phyloP scores from a whole-genome alignment of 1,139 yeast species.

The Yamadazyma blattariae region DNA sequence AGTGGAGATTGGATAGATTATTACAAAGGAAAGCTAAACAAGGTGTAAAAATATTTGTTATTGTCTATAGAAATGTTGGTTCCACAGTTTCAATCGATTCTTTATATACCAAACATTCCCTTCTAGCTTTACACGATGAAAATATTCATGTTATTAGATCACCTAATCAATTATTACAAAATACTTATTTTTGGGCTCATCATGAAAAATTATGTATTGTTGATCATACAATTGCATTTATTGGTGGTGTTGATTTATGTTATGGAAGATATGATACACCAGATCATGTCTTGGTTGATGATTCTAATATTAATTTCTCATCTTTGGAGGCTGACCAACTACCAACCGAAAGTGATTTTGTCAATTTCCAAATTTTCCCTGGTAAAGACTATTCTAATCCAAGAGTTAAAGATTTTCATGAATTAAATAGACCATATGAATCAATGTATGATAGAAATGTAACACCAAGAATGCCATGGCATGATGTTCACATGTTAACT shows the following conservation, averaged over 20 bases:
- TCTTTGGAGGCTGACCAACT: conserved; percentile 26
- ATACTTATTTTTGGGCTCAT: conserved; percentile 98
- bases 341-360: conserved; percentile 29
- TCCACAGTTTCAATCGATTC: conserved; percentile 93
- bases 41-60: conserved; percentile 91
- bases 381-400: conserved; percentile 99
- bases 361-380: conserved; percentile 74
- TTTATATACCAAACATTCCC: conserved; percentile 87
- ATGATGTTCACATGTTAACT: conserved; percentile 95
- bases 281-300: conserved; percentile 88
- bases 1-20: conserved; percentile 87
- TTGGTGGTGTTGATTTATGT: conserved; percentile 95
- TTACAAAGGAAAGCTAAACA: conserved; percentile 88
- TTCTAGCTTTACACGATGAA: conserved; percentile 73
- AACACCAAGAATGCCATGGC: conserved; percentile 99
- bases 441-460: conserved; percentile 84
- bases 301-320: conserved; percentile 44
- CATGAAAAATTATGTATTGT: conserved; percentile 89
- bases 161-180: conserved; percentile 91
- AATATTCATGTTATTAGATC: conserved; percentile 91
- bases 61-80: conserved; percentile 94
- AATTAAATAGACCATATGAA: conserved; percentile 81
- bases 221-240: conserved; percentile 84
- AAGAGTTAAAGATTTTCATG: conserved; percentile 81
- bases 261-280: conserved; percentile 97